These are phyloP conservation scores for Penicillium digitatum DNA, from an alignment of 2,329 filamentous ascomycete genomes.

Conservation along the genomic window DNA sequence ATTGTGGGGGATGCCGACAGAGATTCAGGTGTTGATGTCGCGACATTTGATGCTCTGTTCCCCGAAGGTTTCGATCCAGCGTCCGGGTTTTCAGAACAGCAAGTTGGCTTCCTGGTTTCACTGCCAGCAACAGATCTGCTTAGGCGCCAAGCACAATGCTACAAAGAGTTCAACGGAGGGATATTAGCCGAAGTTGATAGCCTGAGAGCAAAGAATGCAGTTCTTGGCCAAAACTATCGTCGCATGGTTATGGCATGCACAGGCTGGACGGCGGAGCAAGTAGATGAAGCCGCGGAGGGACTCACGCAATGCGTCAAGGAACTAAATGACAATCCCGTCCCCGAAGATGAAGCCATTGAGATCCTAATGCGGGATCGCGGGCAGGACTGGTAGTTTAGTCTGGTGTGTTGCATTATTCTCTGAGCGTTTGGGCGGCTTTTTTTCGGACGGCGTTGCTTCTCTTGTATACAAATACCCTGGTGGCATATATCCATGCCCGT, in stretches of 20 bases:
- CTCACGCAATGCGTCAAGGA: constrained; percentile 79
- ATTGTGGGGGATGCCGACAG: constrained; percentile 49
- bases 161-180: constrained; percentile 63
- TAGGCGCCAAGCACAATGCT: constrained; percentile 64
- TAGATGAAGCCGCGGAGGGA: constrained; percentile 75
- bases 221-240: constrained; percentile 82
- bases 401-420: constrained; percentile 7
- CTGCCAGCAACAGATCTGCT: constrained; percentile 61
- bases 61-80: constrained; percentile 41
- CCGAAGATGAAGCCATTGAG: constrained; percentile 44
- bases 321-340: constrained; percentile 59
- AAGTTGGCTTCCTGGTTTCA: constrained; percentile 43
- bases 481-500: constrained; percentile 18
- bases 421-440: constrained; percentile 23
- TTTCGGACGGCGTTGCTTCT: constrained; percentile 18
- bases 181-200: constrained; percentile 65
- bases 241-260: constrained; percentile 86
- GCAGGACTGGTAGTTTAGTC: constrained; percentile 39
- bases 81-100: constrained; percentile 40
- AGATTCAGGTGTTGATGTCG: constrained; percentile 36
- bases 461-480: constrained; percentile 24
- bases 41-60: constrained; percentile 37
- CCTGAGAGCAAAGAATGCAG: constrained; percentile 73
- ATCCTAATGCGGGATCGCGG: constrained; percentile 45
- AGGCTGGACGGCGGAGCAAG: constrained; percentile 68